Conservation (phyloP, 208 protist species). For the Leptomonas pyrrhocoris region DNA sequence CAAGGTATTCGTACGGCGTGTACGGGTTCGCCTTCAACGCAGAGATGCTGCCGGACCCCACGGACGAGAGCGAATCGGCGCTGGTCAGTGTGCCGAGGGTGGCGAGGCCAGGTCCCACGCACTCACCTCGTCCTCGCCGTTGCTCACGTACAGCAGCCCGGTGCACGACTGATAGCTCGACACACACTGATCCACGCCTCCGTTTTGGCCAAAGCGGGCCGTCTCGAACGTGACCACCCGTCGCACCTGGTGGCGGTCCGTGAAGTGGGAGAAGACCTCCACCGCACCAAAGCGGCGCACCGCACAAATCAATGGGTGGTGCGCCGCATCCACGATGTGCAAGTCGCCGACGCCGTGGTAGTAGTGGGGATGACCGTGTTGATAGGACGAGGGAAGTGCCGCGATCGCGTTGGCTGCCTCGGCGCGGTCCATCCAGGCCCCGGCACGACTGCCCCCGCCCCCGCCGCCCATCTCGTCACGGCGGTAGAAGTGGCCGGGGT, state of each 20-base stretch:
- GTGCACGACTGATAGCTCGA: conserved; percentile 71
- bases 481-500: conserved; percentile 12
- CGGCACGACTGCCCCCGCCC: conserved; percentile 7
- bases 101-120: conserved; percentile 57
- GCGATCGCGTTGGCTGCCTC: conserved; percentile 29
- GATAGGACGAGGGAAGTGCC: conserved; percentile 26
- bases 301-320: conserved; percentile 68
- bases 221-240: conserved; percentile 75
- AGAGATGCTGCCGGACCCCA: conserved; percentile 7
- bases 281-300: conserved; percentile 74
- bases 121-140: conserved; percentile 42
- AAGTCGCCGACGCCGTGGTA: conserved; percentile 45
- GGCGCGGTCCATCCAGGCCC: conserved; percentile 28
- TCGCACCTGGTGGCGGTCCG: conserved; percentile 30
- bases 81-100: conserved; percentile 28
- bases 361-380: conserved; percentile 18
- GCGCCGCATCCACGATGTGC: conserved; percentile 75
- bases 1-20: conserved; percentile 34
- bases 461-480: conserved; percentile 16
- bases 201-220: conserved; percentile 37
- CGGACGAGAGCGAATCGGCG: conserved; percentile 7
- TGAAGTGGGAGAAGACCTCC: conserved; percentile 64
- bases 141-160: conserved; percentile 57
- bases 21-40: conserved; percentile 44
- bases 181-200: conserved; percentile 53